Conservation (phyloP, 2,329 filamentous ascomycete genomes). For the Metarhizium guizhouense region DNA sequence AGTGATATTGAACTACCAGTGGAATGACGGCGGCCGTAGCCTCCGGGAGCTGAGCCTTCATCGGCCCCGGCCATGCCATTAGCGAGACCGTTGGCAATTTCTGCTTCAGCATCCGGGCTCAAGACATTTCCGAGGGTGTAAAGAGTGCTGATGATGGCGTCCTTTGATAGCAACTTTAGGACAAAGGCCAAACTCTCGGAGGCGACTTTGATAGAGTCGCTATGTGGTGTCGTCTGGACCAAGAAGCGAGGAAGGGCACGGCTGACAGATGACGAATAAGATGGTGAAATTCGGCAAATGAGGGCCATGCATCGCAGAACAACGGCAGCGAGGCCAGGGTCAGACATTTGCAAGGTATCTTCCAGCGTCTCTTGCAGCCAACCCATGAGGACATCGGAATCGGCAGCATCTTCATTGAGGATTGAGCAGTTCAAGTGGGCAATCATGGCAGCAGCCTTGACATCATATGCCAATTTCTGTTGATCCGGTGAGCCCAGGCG, state of each 20-base stretch:
- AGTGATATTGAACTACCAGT: constrained; percentile 75
- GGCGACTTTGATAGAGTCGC: constrained; percentile 63
- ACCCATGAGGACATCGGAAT: constrained; percentile 65
- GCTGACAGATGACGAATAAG: constrained; percentile 66
- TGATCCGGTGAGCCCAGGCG: constrained; percentile 73
- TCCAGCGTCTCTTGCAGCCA: constrained; percentile 81
- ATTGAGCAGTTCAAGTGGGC: constrained; percentile 80
- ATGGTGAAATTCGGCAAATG: constrained; percentile 64
- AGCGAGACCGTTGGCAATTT: constrained; percentile 41
- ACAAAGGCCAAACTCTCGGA: constrained; percentile 79
- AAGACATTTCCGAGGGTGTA: constrained; percentile 96
- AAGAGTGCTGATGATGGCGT: constrained; percentile 87
- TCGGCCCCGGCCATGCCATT: constrained; percentile 35
- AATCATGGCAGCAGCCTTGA: constrained; percentile 74
- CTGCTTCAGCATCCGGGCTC: constrained; percentile 57
- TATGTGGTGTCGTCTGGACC: constrained; percentile 68
- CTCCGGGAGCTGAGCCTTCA: constrained; percentile 23
- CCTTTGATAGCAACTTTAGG: constrained; percentile 74
- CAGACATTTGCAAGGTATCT: constrained; percentile 74
- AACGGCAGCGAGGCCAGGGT: constrained; percentile 65
- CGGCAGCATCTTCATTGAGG: constrained; percentile 72
- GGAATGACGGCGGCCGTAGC: constrained; percentile 48
- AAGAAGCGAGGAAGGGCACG: constrained; percentile 78
- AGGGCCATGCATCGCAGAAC: constrained; percentile 77
- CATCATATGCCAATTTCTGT: constrained; percentile 74